A percentile compares a stretch with the other conserved stretches of the same genome.
Conservation (phyloP, 83 land plant species). For the Diphasiastrum complanatum region DNA sequence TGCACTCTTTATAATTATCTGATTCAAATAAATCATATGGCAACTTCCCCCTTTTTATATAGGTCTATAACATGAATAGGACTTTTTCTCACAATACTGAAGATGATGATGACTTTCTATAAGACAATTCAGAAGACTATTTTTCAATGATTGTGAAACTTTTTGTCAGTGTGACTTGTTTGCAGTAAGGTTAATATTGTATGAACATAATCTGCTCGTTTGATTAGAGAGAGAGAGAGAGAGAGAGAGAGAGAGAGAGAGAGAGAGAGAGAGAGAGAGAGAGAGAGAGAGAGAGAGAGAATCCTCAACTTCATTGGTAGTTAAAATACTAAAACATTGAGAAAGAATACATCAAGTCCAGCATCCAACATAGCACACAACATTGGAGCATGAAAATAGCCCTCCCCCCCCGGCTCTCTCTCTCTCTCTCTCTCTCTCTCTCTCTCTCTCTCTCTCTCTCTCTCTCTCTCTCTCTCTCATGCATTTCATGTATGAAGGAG, state of each 20-base stretch:
- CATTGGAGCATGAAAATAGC: neutral
- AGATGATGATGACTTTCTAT: no score
- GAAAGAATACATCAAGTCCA: neutral
- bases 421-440: constrained; percentile 13
- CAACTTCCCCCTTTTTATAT: no score
- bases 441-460: constrained; percentile 13
- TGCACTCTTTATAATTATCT: no score
- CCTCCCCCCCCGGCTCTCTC: neutral
- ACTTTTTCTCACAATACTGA: no score
- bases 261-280: constrained; percentile 13
- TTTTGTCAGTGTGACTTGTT: neutral
- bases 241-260: constrained; percentile 10
- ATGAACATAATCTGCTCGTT: neutral
- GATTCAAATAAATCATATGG: no score
- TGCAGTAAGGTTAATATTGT: neutral
- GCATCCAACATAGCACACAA: neutral
- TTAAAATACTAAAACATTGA: constrained; percentile 1
- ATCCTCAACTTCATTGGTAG: neutral
- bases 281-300: constrained; percentile 8
- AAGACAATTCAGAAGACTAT: no score
- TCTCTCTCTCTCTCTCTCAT: constrained; percentile 6
- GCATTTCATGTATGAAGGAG: no score
- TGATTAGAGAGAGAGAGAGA: neutral
- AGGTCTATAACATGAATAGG: no score
- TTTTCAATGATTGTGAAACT: neutral